Conservation (phyloP, 1,284 basidiomycete species). For the Neolentinus lepideus region DNA sequence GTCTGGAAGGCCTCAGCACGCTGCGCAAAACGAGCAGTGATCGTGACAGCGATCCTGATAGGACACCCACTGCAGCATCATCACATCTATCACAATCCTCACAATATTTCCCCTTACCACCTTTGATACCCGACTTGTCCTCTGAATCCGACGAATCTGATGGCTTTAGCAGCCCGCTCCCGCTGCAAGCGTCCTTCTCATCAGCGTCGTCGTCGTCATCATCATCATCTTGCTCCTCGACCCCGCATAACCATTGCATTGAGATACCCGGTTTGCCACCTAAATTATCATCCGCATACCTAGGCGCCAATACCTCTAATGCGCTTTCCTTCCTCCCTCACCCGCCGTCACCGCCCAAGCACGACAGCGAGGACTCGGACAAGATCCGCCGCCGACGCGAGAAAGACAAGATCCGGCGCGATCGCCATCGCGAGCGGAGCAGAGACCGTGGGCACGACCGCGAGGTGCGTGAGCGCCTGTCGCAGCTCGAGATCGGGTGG, state of each 20-base stretch:
- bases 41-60: conserved; percentile 7
- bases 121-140: conserved; percentile 51
- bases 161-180: conserved; percentile 30
- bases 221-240: background rate
- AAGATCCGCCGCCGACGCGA: conserved; percentile 8
- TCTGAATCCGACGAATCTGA: conserved; percentile 61
- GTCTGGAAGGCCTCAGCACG: background rate
- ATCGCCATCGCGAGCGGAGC: conserved; percentile 11
- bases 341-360: conserved; percentile 12
- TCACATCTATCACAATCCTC: background rate
- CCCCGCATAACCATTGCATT: background rate
- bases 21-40: conserved; percentile 5
- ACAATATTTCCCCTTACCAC: conserved; percentile 26
- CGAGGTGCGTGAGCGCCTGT: conserved; percentile 4
- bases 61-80: conserved; percentile 4
- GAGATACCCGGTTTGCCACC: background rate
- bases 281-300: conserved; percentile 8
- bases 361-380: conserved; percentile 7
- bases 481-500: background rate
- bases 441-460: conserved; percentile 6
- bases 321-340: conserved; percentile 20
- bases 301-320: conserved; percentile 10
- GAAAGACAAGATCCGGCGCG: conserved; percentile 1
- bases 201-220: conserved; percentile 1
- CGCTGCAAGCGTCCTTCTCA: conserved; percentile 10